Evolutionary conservation across 306 rosid species (phyloP).

Genomic region (Rubus idaeus): DNA sequence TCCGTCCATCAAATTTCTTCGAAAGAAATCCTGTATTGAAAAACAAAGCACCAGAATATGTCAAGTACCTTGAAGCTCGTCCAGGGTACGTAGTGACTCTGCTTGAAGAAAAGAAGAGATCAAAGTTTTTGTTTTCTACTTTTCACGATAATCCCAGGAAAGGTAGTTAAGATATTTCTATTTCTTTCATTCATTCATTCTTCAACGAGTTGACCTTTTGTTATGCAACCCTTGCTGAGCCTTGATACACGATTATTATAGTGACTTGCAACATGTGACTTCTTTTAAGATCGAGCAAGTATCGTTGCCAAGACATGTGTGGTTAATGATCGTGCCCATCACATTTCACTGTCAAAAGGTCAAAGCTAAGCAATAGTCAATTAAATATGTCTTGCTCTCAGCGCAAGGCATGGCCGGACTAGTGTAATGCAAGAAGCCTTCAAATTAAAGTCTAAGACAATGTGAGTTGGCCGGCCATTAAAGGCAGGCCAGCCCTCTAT

Average conservation of each 20-base stretch:
- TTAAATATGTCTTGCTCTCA: constrained; percentile 34
- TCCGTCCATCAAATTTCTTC: too few species aligned
- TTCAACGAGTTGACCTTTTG: not conserved
- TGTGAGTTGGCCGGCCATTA: constrained; percentile 3
- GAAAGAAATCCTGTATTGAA: too few species aligned
- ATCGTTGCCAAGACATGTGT: constrained; percentile 20
- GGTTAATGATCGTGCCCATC: constrained; percentile 23
- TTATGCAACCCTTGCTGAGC: not conserved
- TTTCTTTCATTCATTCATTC: not conserved
- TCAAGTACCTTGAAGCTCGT: not conserved
- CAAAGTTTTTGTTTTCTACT: not conserved
- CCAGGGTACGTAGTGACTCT: not conserved
- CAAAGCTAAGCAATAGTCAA: constrained; percentile 42
- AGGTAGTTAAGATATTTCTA: not conserved
- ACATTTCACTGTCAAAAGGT: constrained; percentile 34
- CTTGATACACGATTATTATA: not conserved
- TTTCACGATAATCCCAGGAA: not conserved
- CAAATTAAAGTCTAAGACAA: constrained; percentile 22
- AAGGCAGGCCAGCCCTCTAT: constrained; percentile 3
- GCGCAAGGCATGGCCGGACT: constrained; percentile 46
- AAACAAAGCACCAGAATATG: constrained; percentile 14
- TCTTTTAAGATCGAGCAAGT: not conserved
- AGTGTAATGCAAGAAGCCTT: constrained; percentile 25
- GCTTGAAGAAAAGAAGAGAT: not conserved
- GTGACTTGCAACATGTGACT: constrained; percentile 26